Base-by-base conservation (phyloP, 23 red algal species). In the Gracilaria caudata region DNA sequence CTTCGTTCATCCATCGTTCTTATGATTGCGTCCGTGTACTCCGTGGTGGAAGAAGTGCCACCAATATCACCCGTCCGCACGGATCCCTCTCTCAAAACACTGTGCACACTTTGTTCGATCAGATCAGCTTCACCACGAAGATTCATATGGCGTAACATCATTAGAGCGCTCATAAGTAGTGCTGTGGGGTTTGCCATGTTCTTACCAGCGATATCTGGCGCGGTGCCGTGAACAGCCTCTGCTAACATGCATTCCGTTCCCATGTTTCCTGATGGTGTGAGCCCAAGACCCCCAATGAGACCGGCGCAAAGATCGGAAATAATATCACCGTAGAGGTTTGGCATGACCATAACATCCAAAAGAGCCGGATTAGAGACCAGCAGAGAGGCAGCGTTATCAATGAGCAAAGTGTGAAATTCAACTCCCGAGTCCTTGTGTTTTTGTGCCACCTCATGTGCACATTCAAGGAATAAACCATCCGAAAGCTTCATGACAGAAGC, bases 261-360 rank as follows among this genome's bases (percentile, higher is more conserved):
- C 84, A 95, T 99, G 84, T 99, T 99, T 57, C 83, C 78, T 12
- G 82, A 89, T 4, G 97, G 93, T 3, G 93, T 95, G 21, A 99
- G 81, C 49, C 97, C 97, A 32, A 95, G 83, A 25, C 97, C 97
- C 44, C 97, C 97, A 54, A 95, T 95, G 28, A 99, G 93, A 25
- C 97, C 93, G 33, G 97, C 93, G 59, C 92, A 94, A n/a, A 99
- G 88, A 56, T 95, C 93, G 74, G 89, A 90, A 7, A 99, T 84
- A 25, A 99, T 99, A 80, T 99, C 93, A 46, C 97, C 97, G 80
- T 95, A 95, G 33, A 99, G 64, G 72, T 99, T 99, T 29, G 97
- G 93, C 93, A 99, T 92, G 28, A 99, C 92, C 90, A 99, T 93
- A 7, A 99, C 97, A 60, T 99, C 97, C 75, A 95, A 68, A 28